Evolutionary conservation across 2,329 filamentous ascomycete genomes (phyloP).

Genomic region (Fusarium sp.): DNA sequence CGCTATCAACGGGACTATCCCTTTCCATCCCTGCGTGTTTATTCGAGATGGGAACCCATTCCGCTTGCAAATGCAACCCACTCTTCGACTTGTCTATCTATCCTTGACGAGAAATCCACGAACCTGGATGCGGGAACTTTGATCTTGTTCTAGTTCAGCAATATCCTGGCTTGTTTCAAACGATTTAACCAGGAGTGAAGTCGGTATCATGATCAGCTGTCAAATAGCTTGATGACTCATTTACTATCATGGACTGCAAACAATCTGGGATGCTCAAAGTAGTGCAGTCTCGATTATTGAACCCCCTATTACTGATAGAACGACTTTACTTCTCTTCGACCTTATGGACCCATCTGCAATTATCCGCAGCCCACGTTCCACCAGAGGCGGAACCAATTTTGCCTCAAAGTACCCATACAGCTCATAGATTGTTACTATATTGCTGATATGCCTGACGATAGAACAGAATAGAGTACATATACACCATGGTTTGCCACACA

Average conservation of each 20-base stretch:
- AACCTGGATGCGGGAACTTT: slow-evolving; percentile 42
- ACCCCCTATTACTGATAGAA: slow-evolving; percentile 18
- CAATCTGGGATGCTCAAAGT: too few relatives aligned
- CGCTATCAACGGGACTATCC: slow-evolving; percentile 27
- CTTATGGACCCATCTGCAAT: slow-evolving; percentile 39
- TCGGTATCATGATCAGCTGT: not conserved
- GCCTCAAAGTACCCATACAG: slow-evolving; percentile 24
- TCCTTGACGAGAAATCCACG: slow-evolving; percentile 36
- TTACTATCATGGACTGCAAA: not conserved
- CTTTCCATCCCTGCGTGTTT: slow-evolving; percentile 35
- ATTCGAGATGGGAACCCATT: slow-evolving; percentile 28
- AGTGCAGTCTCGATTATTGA: not conserved
- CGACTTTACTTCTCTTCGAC: slow-evolving; percentile 13
- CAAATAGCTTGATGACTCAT: not conserved
- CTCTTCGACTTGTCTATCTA: slow-evolving; percentile 4
- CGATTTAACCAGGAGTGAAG: not conserved
- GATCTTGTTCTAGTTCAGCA: slow-evolving; percentile 6
- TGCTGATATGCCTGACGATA: not conserved
- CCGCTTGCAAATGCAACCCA: slow-evolving; percentile 20
- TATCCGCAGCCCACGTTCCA: slow-evolving; percentile 37
- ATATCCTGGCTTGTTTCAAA: slow-evolving; percentile 21
- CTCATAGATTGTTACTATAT: not conserved
- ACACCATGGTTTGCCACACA: not conserved
- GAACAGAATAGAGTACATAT: not conserved
- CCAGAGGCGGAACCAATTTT: slow-evolving; percentile 40